phyloP scores from a whole-genome alignment of 2,329 filamentous ascomycete species.

The Pyricularia grisea region DNA sequence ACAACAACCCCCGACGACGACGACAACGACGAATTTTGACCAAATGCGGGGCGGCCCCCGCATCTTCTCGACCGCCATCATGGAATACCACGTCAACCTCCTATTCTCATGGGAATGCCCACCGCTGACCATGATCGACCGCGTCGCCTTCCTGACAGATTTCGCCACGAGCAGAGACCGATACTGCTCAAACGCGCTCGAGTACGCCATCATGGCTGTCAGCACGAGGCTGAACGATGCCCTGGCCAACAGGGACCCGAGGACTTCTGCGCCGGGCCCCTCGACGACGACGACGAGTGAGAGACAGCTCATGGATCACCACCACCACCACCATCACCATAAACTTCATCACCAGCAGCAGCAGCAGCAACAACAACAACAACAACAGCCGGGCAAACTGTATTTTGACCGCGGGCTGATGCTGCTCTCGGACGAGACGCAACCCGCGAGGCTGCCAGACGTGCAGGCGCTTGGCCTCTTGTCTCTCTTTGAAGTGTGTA shows the following conservation, averaged over 20 bases:
- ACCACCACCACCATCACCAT: too few relatives aligned
- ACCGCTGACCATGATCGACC: slow-evolving; percentile 38
- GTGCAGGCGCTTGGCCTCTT: neutral
- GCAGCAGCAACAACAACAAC: neutral
- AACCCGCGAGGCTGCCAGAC: neutral
- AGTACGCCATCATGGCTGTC: slow-evolving; percentile 27
- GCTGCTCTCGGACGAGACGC: slow-evolving; percentile 1
- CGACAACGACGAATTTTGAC: too few relatives aligned
- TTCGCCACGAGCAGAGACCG: slow-evolving; percentile 30
- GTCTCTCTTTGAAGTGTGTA: neutral
- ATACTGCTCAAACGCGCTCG: slow-evolving; percentile 33
- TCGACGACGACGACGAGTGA: too few relatives aligned
- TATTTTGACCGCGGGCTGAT: slow-evolving; percentile 1
- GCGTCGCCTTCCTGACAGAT: slow-evolving; percentile 35
- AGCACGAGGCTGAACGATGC: neutral
- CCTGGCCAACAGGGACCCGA: neutral
- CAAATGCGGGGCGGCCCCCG: neutral
- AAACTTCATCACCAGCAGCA: neutral
- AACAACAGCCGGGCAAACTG: neutral
- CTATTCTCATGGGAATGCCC: slow-evolving; percentile 42
- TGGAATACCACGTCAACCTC: slow-evolving; percentile 11
- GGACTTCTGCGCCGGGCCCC: neutral
- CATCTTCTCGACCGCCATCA: neutral
- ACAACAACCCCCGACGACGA: too few relatives aligned
- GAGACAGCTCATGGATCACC: too few relatives aligned